phyloP scores from a whole-genome alignment of 805 yeast genomes.

The Yamadazyma akitaensis region DNA sequence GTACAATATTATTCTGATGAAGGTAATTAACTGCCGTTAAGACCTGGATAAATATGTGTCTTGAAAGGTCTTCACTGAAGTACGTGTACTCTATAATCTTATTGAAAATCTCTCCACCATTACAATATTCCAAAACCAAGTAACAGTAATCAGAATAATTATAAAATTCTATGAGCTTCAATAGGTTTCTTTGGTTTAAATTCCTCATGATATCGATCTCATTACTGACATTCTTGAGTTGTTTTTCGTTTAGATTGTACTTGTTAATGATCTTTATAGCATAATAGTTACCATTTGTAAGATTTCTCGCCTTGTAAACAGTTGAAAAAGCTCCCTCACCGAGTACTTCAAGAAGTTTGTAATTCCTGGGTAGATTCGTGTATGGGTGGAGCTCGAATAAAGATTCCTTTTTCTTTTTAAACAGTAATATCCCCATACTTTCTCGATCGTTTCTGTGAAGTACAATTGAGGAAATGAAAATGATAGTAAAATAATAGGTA shows the following conservation, averaged over 20 bases:
- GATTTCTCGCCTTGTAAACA: conserved; percentile 63
- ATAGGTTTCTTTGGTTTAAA: conserved; percentile 58
- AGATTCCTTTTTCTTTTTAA: conserved; percentile 9
- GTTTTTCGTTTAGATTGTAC: conserved; percentile 47
- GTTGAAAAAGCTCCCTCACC: conserved; percentile 92
- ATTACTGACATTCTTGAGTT: conserved; percentile 56
- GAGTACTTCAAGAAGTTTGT: conserved; percentile 32
- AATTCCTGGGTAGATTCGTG: conserved; percentile 24
- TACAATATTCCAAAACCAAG: conserved; percentile 61
- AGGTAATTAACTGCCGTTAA: conserved; percentile 67
- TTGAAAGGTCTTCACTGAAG: conserved; percentile 66
- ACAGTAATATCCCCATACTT: conserved; percentile 9
- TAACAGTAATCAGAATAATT: conserved; percentile 56
- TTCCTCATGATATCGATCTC: conserved; percentile 74
- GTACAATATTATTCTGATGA: conserved; percentile 67
- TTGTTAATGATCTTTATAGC: conserved; percentile 80
- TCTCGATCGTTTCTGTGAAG: not conserved
- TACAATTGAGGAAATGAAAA: not conserved
- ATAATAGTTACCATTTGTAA: conserved; percentile 40
- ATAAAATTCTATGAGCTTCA: conserved; percentile 50
- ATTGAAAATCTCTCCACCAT: conserved; percentile 80
- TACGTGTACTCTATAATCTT: conserved; percentile 76
- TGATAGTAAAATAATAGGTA: not conserved
- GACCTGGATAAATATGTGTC: conserved; percentile 71
- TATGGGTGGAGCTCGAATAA: conserved; percentile 16